A percentile compares a stretch with the other conserved stretches of the same genome.
These are phyloP conservation scores for Russula olivacea DNA, from an alignment of 768 basidiomycete genomes.

Conservation along the genomic window DNA sequence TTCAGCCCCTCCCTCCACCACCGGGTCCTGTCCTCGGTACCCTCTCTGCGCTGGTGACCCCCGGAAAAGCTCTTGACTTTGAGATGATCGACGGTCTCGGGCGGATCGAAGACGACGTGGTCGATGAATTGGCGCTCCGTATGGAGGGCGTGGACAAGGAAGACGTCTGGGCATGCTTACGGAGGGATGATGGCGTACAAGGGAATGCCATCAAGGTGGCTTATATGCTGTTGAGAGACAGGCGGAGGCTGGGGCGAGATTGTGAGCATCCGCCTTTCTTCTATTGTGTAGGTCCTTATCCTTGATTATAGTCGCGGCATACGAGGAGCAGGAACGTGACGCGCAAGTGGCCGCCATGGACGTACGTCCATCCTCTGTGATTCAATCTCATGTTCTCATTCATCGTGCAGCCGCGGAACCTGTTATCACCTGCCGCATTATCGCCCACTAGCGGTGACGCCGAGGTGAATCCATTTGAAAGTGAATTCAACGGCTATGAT, in stretches of 20 bases:
- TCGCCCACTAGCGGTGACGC: constrained; percentile 56
- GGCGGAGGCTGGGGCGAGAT: constrained; percentile 75
- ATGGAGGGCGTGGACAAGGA: constrained; percentile 74
- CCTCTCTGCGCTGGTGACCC: constrained; percentile 64
- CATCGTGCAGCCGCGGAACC: constrained; percentile 54
- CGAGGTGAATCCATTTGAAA: constrained; percentile 77
- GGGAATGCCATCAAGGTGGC: constrained; percentile 96
- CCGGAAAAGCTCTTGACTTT: constrained; percentile 61
- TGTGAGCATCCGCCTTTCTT: constrained; percentile 46
- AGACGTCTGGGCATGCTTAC: constrained; percentile 82
- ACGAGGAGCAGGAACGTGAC: constrained; percentile 82
- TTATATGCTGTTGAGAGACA: constrained; percentile 89
- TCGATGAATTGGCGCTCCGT: constrained; percentile 69
- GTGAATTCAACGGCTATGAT: constrained; percentile 54
- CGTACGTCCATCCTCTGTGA: constrained; percentile 41
- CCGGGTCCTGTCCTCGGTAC: constrained; percentile 74
- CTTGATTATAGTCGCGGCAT: constrained; percentile 51
- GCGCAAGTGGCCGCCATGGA: constrained; percentile 75
- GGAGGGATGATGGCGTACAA: constrained; percentile 74
- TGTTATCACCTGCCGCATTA: constrained; percentile 58
- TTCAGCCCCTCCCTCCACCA: constrained; percentile 71
- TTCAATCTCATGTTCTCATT: constrained; percentile 12
- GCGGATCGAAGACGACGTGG: constrained; percentile 84
- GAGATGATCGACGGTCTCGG: constrained; percentile 91
- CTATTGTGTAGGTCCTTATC: constrained; percentile 22